Base-by-base conservation (phyloP, 176 grass and related monocot genomes). In the Oryza meridionalis region DNA sequence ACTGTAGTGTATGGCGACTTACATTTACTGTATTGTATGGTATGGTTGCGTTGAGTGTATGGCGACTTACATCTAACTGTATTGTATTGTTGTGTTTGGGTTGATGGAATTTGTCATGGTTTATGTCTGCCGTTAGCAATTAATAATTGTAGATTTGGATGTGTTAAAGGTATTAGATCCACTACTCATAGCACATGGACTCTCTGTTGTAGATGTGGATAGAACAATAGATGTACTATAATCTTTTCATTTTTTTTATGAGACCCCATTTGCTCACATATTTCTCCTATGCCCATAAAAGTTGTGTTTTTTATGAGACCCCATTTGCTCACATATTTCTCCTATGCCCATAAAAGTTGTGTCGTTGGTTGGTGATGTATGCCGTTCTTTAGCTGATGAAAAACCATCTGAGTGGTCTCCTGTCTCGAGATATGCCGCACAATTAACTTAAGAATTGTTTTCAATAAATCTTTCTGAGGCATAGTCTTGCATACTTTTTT, bases 161-260 rank as follows among this genome's bases (percentile, higher is more conserved):
- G 9, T 51, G 4, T 29, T 63, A 51, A 0, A 11, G 8, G 15
- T 46, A 14, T 55, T 88, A 75, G 62, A 84, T 84, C 76, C 72
- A 29, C 47, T 15, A 22, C 12, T 29, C 4, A 7, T 12, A 46
- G 9, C 6, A 21, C 24, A 11, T 40, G n/a, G 10, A 5, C 24
- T 59, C 24, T 59, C 59, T 69, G 38, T 33, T 74, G 42, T 55
- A 74, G 25, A 65, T 65, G 14, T 65, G 37, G 53, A 64, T 73
- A 38, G 37, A 38, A 38, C 6, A 38, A 38, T 38, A 9, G 50
- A 27, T 24, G 17, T 62, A 22, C 49, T 2, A 24, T 77, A 49
- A 26, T 26, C 62, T 63, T 76, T 6, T 6, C 21, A 4, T 70
- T 3, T 79, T 35, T 13, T 31, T 31, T 31, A 31, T 31, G 0